Percentiles rank a stretch among this genome's conserved stretches.
Conservation (phyloP, 306 rosid genomes). For the Citrullus mucosospermus region DNA sequence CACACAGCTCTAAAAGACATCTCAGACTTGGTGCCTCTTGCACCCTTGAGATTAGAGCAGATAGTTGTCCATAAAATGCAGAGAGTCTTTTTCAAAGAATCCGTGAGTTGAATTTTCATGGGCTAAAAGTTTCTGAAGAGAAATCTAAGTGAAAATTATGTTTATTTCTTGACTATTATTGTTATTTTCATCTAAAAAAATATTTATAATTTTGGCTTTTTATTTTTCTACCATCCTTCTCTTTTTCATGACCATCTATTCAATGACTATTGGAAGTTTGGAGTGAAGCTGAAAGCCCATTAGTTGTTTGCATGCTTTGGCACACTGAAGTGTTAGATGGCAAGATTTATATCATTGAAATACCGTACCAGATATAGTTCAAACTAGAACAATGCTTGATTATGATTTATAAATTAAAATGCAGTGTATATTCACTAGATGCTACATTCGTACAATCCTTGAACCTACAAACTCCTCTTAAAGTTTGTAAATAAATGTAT, state of each 20-base stretch:
- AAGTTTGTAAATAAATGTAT: background rate
- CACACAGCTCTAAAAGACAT: conserved; percentile 61
- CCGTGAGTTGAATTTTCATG: conserved; percentile 35
- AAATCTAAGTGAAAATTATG: background rate
- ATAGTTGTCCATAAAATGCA: conserved; percentile 48
- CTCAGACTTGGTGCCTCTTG: conserved; percentile 68
- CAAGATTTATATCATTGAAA: background rate
- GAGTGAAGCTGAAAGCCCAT: background rate
- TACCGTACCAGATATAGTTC: background rate
- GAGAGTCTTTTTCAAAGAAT: conserved; percentile 14
- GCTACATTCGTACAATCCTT: background rate
- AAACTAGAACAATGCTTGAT: background rate
- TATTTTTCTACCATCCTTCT: background rate
- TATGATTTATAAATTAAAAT: background rate
- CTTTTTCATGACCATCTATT: background rate
- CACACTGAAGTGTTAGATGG: background rate
- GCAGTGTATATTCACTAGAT: background rate
- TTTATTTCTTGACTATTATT: no score
- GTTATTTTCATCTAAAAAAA: background rate
- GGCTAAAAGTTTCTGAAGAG: background rate
- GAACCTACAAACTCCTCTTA: background rate
- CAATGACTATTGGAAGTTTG: background rate
- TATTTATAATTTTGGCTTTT: background rate
- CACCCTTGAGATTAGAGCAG: conserved; percentile 41
- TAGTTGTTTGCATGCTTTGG: background rate